phyloP scores from a whole-genome alignment of 2,329 filamentous ascomycete genomes.

The Lecanosticta acicola region DNA sequence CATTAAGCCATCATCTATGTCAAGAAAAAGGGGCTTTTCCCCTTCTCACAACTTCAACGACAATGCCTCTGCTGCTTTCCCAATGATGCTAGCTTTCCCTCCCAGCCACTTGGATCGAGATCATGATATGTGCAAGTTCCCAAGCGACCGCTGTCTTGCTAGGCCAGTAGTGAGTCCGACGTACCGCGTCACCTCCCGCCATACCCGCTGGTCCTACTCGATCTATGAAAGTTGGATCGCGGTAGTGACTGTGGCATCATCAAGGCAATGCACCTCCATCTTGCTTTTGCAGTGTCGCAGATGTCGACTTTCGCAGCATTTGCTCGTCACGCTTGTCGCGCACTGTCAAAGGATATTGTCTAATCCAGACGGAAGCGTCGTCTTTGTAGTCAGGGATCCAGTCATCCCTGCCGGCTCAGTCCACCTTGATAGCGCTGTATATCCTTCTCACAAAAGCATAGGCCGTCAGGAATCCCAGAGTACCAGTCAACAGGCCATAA shows the following conservation, averaged over 20 bases:
- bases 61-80: too few species aligned
- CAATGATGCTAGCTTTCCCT: too few species aligned
- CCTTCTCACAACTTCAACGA: too few species aligned
- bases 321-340: neutral
- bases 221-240: neutral
- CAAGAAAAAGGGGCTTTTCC: neutral
- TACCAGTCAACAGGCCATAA: constrained; percentile 75
- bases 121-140: too few species aligned
- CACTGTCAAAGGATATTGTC: neutral
- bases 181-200: too few species aligned
- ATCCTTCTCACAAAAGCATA: constrained; percentile 81
- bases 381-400: neutral
- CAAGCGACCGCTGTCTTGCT: too few species aligned
- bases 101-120: too few species aligned
- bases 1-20: neutral
- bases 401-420: too few species aligned
- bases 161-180: too few species aligned
- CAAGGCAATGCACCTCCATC: too few species aligned
- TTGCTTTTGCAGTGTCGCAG: too few species aligned
- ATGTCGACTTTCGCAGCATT: constrained; percentile 4
- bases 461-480: constrained; percentile 75
- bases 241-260: neutral
- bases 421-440: constrained; percentile 50
- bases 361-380: neutral
- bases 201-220: too few species aligned